These are phyloP conservation scores for Carex parvula DNA, from an alignment of 176 grass and related monocot genomes.

Conservation along the genomic window DNA sequence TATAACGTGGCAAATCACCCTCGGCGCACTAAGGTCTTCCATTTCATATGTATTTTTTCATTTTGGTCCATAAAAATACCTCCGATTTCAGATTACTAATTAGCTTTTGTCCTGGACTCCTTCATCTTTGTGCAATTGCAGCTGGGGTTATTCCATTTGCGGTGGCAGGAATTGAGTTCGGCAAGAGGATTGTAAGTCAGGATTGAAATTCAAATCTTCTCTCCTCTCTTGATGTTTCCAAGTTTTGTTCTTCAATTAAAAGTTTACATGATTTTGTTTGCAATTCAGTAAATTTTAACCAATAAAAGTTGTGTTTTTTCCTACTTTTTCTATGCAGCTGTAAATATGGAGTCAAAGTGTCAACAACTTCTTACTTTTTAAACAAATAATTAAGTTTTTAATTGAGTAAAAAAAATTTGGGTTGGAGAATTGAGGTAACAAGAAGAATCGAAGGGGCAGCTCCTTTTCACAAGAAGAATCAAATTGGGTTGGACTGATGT, in stretches of 20 bases:
- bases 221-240: background rate
- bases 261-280: background rate
- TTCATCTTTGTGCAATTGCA: conserved; percentile 24
- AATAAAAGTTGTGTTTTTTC: background rate
- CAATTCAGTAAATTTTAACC: background rate
- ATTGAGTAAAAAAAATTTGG: too few species aligned
- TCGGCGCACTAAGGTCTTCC: conserved; percentile 54
- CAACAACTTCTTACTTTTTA: background rate
- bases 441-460: too few species aligned
- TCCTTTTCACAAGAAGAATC: too few species aligned
- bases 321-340: too few species aligned
- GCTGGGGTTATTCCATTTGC: conserved; percentile 80
- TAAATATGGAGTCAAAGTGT: too few species aligned
- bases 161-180: conserved; percentile 76
- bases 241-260: background rate
- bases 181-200: conserved; percentile 82
- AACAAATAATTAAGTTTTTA: too few species aligned
- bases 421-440: too few species aligned
- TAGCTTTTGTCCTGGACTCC: background rate
- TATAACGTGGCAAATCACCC: conserved; percentile 88
- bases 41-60: background rate
- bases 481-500: too few species aligned
- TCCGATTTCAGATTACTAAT: background rate
- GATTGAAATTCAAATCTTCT: background rate
- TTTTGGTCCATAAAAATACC: background rate